Evolutionary conservation across 306 rosid genomes (phyloP), one percentile per base, ranked within the genome.

Genomic region (Casuarina glauca): DNA sequence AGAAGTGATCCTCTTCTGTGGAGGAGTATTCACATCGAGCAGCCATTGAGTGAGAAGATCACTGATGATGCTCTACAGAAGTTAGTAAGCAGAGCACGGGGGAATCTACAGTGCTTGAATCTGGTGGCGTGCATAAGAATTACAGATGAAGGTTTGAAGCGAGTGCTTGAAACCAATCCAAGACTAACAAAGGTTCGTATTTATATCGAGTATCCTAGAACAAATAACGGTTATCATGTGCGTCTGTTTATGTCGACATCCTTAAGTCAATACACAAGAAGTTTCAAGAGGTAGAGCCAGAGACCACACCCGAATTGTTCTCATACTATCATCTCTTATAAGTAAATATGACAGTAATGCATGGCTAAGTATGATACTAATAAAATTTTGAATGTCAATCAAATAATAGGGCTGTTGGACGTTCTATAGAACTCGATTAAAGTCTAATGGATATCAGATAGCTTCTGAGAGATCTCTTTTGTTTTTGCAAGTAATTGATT

Each of bases 21-120:
- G 97, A 86, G 87, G 82, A 86, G 69, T 36, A 75, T 92, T 42
- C 68, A 69, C 75, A 80, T 92, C 42, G 84, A 79, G 73, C 81
- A 77, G 71, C 87, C 88, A 10, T 80, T 89, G 84, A 84, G 75
- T 58, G 68, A 64, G 54, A 83, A 50, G 77, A 75, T 90, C 76
- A 82, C 83, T 0, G 92, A 92, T 81, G 89, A 77, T 26, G 32
- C 52, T 76, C 92, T 92, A 63, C 46, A 87, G 6, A 80, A 83
- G 51, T 83, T 92, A 80, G 88, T 92, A 52, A 80, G 62, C 76
- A 86, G 88, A 82, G 93, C 97, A 84, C 87, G 86, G 77, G 92
- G 96, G 32, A 57, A 74, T 58, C 85, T 92, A 60, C 89, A 89
- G 74, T 74, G 77, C 86, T 76, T 92, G 83, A 86, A 66, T 82